Evolutionary conservation across 257 asterid genomes (phyloP).

Genomic region (Craterostigma plantagineum): DNA sequence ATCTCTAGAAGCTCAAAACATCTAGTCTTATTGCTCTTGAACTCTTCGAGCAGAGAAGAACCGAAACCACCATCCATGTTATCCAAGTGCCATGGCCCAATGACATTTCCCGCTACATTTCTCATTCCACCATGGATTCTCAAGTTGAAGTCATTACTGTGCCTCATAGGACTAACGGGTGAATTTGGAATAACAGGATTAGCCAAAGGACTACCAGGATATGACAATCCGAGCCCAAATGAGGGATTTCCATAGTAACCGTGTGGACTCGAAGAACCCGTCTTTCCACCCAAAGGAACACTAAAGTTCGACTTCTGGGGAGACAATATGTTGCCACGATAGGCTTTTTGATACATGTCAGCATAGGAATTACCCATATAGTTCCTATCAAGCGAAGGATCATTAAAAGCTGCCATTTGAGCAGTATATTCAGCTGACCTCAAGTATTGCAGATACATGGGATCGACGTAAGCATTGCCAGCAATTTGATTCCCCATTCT

Average conservation of each 20-base stretch:
- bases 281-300: constrained; percentile 12
- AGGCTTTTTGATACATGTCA: constrained; percentile 36
- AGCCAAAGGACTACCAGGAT: constrained; percentile 34
- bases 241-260: constrained; percentile 39
- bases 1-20: constrained; percentile 63
- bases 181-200: constrained; percentile 23
- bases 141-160: constrained; percentile 7
- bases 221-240: constrained; percentile 26
- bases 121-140: constrained; percentile 2
- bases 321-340: constrained; percentile 12
- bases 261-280: constrained; percentile 11
- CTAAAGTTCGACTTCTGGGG: no score
- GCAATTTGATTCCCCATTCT: constrained; percentile 28
- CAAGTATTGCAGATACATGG: constrained; percentile 38
- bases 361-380: constrained; percentile 1
- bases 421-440: constrained; percentile 25
- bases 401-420: constrained; percentile 22
- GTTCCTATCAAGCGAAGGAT: constrained; percentile 9
- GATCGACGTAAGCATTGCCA: constrained; percentile 31
- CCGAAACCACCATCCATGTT: constrained; percentile 32
- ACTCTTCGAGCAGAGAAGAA: constrained; percentile 53
- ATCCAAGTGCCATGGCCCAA: constrained; percentile 41
- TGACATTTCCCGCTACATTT: constrained; percentile 1
- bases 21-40: constrained; percentile 51
- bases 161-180: constrained; percentile 25